Conservation (phyloP, 257 asterid genomes). For the Cordia subcordata region DNA sequence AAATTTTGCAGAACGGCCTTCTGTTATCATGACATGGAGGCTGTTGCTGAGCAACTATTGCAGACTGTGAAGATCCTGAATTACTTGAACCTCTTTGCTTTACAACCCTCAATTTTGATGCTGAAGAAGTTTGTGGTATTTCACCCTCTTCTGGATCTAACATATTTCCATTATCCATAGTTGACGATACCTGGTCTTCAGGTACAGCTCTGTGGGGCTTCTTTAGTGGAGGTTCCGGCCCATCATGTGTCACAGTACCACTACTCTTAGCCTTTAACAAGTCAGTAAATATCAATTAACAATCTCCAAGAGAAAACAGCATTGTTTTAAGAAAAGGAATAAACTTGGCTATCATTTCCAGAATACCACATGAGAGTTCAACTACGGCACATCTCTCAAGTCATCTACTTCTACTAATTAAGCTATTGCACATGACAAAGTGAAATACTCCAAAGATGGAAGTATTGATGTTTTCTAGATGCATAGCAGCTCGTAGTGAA, state of each 20-base stretch:
- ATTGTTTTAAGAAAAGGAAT: neutral
- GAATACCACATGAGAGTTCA: no score
- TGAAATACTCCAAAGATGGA: no score
- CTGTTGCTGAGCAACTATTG: slow-evolving; percentile 3
- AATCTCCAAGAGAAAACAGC: slow-evolving; percentile 5
- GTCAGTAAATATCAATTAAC: slow-evolving; percentile 6
- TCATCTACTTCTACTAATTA: no score
- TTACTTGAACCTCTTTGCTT: slow-evolving; percentile 14
- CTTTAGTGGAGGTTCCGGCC: slow-evolving; percentile 25
- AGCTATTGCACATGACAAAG: no score
- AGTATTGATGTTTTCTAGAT: no score
- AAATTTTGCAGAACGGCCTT: slow-evolving; percentile 12
- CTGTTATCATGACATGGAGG: slow-evolving; percentile 8
- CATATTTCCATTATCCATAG: slow-evolving; percentile 11
- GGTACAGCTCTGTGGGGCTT: slow-evolving; percentile 24
- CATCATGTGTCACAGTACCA: slow-evolving; percentile 2
- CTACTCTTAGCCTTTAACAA: slow-evolving; percentile 18
- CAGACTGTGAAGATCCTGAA: slow-evolving; percentile 19
- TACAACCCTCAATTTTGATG: neutral
- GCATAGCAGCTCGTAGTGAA: no score
- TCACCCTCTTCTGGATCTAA: slow-evolving; percentile 11
- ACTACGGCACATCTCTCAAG: no score
- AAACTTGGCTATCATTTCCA: neutral
- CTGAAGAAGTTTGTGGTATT: slow-evolving; percentile 11
- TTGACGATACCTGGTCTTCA: slow-evolving; percentile 25